Conservation (phyloP, 371 early-diverging fungal species). For the Mortierella sp. region DNA sequence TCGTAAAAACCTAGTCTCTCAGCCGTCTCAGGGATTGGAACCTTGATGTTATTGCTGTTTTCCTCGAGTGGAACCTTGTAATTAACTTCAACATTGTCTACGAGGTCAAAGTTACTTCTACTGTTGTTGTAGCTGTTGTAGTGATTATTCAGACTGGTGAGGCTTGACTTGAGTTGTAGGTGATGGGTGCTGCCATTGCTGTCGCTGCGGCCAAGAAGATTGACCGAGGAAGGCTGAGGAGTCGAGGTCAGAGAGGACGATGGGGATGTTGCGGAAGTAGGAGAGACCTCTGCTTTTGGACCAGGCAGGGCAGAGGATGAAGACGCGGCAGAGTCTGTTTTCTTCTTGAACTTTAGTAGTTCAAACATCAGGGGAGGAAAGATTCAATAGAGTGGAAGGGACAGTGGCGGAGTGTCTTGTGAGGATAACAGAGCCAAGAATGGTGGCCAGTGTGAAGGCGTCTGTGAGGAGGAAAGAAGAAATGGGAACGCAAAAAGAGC, state of each 20-base stretch:
- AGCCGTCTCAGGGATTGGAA: conserved; percentile 11
- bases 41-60: conserved; percentile 17
- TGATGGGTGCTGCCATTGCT: conserved; percentile 4
- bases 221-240: conserved; percentile 3
- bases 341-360: conserved; percentile 19
- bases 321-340: conserved; percentile 18
- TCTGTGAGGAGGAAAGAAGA: no score
- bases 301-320: not conserved
- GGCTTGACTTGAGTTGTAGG: conserved; percentile 15
- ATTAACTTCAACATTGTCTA: conserved; percentile 2
- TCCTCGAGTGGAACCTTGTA: conserved; percentile 37
- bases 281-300: not conserved
- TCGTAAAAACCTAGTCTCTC: conserved; percentile 6
- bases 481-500: no score
- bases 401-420: no score
- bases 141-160: conserved; percentile 16
- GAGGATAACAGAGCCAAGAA: no score
- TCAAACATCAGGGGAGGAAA: conserved; percentile 14
- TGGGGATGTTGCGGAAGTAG: not conserved
- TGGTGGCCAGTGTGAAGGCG: no score
- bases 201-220: conserved; percentile 19
- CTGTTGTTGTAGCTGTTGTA: conserved; percentile 6
- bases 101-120: conserved; percentile 2
- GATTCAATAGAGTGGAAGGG: not conserved
- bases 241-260: not conserved